Evolutionary conservation across 2,329 filamentous ascomycete genomes (phyloP).

Genomic region (Alternaria brassicicola): DNA sequence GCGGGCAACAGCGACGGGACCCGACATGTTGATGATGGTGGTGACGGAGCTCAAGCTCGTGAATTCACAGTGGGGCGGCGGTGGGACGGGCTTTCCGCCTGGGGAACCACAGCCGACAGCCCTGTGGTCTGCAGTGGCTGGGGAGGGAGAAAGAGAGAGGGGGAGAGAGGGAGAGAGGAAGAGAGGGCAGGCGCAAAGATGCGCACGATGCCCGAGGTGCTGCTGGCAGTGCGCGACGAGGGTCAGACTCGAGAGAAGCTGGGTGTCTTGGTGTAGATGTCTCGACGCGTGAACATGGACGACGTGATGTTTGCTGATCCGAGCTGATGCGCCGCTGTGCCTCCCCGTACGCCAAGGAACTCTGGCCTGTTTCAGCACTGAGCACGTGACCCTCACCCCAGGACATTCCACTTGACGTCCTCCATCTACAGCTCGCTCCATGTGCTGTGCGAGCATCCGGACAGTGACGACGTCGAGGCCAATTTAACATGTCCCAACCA

Average conservation of each 20-base stretch:
- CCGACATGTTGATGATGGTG: conserved; percentile 39
- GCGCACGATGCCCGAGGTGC: conserved; percentile 17
- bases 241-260: background rate
- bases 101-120: conserved; percentile 21
- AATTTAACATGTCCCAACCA: no score
- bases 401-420: background rate
- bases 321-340: conserved; percentile 12
- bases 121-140: conserved; percentile 5
- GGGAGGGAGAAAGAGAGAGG: background rate
- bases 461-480: no score
- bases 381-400: conserved; percentile 9
- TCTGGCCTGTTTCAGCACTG: conserved; percentile 11
- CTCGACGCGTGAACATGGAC: conserved; percentile 12
- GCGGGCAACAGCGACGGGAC: conserved; percentile 40
- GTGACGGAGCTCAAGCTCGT: conserved; percentile 12
- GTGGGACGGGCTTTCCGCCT: conserved; percentile 18
- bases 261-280: background rate
- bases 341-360: conserved; percentile 15
- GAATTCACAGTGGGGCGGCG: conserved; percentile 21
- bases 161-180: conserved; percentile 1
- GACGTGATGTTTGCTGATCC: conserved; percentile 24
- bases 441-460: no score
- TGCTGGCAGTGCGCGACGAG: conserved; percentile 6
- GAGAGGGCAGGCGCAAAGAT: conserved; percentile 20
- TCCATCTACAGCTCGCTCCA: background rate